Evolutionary conservation across 345 rosid species (phyloP), one percentile per base, ranked within the genome.

Genomic region (Gossypium thurberi): DNA sequence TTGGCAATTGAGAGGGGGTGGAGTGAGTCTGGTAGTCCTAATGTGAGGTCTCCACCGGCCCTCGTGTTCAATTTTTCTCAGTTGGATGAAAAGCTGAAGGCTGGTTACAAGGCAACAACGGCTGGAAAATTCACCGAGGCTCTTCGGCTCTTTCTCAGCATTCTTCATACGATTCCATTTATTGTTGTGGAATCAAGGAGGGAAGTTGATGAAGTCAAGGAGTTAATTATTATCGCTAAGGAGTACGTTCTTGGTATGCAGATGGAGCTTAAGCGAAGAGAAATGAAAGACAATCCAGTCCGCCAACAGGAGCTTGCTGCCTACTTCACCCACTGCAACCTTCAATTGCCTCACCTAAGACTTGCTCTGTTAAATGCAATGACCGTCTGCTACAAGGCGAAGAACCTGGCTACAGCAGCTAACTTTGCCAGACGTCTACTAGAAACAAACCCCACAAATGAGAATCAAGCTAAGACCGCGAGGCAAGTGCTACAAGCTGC

Each of bases 251-350:
- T 90, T 14, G 97, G 91, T 60, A 82, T 91, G 73, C 80, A 90
- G 73, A 86, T 91, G 94, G 97, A 91, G 77, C 89, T 90, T 40
- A 85, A 85, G 75, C 85, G 97, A 79, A 91, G 92, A 78, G 97
- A 94, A 56, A 58, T 83, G 51, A 88, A 72, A 87, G 96, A 82
- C 68, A 77, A 94, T 69, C 90, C 88, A 0, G 76, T 81, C 2
- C 87, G 94, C 58, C 97, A 91, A 77, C 96, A 88, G 81, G 97
- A 94, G 83, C 97, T 94, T 17, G 98, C 98, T 11, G 97, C 98
- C 56, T 94, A 94, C 81, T 91, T 91, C 88, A 94, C 98, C 72
- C 96, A 94, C 80, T 90, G 94, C 79, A 87, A 84, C 78, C 92
- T 94, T 81, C 98, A 94, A 78, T 42, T 74, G 69, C 94, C 98